Base-by-base conservation (phyloP, 2,329 filamentous ascomycete species). In the Claviceps maximensis region DNA sequence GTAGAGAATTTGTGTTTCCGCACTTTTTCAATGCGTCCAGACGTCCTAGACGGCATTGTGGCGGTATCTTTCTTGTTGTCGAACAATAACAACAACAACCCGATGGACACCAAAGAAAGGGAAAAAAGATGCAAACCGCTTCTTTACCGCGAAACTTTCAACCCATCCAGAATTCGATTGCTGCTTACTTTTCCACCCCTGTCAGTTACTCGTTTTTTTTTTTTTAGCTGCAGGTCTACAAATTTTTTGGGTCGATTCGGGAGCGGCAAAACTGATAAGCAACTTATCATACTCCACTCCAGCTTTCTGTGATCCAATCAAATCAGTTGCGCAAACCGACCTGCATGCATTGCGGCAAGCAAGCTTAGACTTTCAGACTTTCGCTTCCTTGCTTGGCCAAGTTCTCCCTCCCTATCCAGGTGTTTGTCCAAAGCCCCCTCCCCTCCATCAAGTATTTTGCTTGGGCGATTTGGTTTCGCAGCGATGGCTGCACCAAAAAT, bases 1-100 rank as follows among this genome's bases (percentile, higher is more conserved):
- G 88, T 94, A 58, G 78, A 77, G 56, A 78, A 77, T 65, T 86
- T 89, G 58, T 77, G 77, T 71, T 85, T 87, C 60, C 76, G 78
- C 68, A 79, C 77, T 75, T 86, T 86, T 62, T 76, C 72, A 63
- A 87, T 84, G 64, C 81, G 79, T 59, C 83, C 82, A 54, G 83
- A 82, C 42, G 76, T 76, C 62, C 78, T 78, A 61, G 75, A 72
- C 61, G 78, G 75, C 80, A 84, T 84, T 56, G 69, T 77, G 72
- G 63, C 66, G 63, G 63, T 62, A 23, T 40, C 48, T 40, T n/a
- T n/a, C 12, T 36, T 42, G 36, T 42, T 19, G 12, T 33, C 19
- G 25, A n/a, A 29, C 9, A 33, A 10, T 33, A 33, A 10, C 27
- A 27, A 33, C 53, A 58, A 46, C 50, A 55, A 50, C 53, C 51